Base-by-base conservation (phyloP, 2,329 filamentous ascomycete species). In the Exophiala viscosa region DNA sequence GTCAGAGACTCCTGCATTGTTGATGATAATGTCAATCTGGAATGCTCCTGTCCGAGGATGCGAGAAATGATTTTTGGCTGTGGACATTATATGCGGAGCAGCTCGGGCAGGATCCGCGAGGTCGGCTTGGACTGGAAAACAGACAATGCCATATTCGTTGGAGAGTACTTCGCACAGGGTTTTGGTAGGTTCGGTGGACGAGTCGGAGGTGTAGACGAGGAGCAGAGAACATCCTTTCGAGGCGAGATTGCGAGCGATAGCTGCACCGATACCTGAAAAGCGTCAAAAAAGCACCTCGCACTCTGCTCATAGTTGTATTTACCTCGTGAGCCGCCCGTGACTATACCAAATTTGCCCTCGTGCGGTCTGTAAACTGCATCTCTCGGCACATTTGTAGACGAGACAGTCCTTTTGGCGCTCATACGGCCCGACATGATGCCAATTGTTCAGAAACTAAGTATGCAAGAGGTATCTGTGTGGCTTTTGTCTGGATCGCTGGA, bases 301-400 rank as follows among this genome's bases (percentile, higher is more conserved):
- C 10, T 28, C 28, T 23, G 20, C 9, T 6, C 10, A 14, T 14
- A 18, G 20, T 10, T n/a, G 17, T 23, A 17, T 4, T 28, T 76
- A 88, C 88, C 87, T 76, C 89, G 76, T 52, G 88, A 90, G 54
- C 84, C 86, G 51, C 89, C 89, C 1, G 89, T 93, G 42, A 93
- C 77, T 60, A 95, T 84, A 48, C 82, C 88, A 46, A 91, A 76
- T 69, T 90, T 90, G 61, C 87, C 87, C 66, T 88, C 83, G n/a
- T 86, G 74, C 44, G 70, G 64, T 35, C 70, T 65, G 54, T 62
- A 64, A 17, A 51, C 43, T 10, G 40, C 32, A n/a, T 42, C 50
- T 20, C 40, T 54, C 23, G 51, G 48, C 42, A 61, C 34, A 32
- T 58, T 60, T 13, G 54, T 62, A 1, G 61, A 59, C 14, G 59